Percentiles rank a stretch among this genome's conserved stretches.
Evolutionary conservation across 306 rosid genomes (phyloP).

Genomic region (Quercus glauca): DNA sequence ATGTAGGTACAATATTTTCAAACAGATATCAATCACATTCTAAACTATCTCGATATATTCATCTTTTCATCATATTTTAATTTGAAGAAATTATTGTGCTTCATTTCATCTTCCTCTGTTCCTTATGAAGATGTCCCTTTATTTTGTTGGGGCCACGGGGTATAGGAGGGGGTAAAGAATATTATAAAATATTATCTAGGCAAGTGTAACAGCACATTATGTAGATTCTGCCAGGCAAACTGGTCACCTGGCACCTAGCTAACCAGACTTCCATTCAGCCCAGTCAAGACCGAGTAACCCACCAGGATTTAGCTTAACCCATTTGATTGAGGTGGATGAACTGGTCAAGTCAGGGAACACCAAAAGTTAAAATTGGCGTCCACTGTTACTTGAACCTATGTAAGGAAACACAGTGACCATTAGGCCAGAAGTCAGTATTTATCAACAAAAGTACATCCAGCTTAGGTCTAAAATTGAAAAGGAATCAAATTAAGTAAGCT

Average conservation of each 20-base stretch:
- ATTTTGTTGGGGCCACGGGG: no score
- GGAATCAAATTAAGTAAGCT: slow-evolving; percentile 2
- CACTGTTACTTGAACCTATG: neutral
- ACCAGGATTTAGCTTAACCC: neutral
- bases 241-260: neutral
- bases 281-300: neutral
- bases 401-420: neutral
- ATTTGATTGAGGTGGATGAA: neutral
- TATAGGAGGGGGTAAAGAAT: neutral
- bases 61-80: no score
- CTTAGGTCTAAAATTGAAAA: neutral
- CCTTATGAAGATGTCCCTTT: no score
- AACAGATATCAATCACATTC: no score
- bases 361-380: neutral
- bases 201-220: neutral
- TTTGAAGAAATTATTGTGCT: no score
- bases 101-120: no score
- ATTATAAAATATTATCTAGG: neutral
- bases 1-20: no score
- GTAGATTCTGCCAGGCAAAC: neutral
- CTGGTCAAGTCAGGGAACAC: neutral
- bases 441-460: neutral
- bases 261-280: neutral
- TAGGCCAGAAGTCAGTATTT: neutral
- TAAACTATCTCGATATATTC: no score